Conservation (phyloP, 192 early-diverging fungal species). For the Backusella liffmaniae region DNA sequence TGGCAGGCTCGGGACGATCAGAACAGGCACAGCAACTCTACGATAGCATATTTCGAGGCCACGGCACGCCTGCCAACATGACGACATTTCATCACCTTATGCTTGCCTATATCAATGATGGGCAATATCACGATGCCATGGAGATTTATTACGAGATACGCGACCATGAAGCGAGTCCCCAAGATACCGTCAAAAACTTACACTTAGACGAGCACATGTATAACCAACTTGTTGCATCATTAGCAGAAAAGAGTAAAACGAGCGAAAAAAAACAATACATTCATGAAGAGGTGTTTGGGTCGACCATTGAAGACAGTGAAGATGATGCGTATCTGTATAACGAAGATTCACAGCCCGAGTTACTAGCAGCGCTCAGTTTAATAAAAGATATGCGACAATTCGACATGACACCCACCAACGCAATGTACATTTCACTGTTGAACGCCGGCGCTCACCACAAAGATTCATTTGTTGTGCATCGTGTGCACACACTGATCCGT, state of each 20-base stretch:
- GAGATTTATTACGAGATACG: conserved; percentile 25
- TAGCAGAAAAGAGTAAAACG: not conserved
- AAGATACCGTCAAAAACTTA: not conserved
- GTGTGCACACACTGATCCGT: conserved; percentile 32
- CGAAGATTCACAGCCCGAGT: not conserved
- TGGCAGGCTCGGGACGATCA: conserved; percentile 1
- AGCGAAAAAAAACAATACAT: conserved; percentile 6
- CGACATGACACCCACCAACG: not conserved
- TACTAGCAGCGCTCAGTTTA: conserved; percentile 13
- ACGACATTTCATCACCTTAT: conserved; percentile 11
- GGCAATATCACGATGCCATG: conserved; percentile 15
- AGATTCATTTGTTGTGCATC: conserved; percentile 14
- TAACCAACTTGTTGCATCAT: not conserved
- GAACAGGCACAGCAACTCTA: conserved; percentile 14
- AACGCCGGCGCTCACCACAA: not conserved
- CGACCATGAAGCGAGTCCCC: conserved; percentile 3
- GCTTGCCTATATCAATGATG: conserved; percentile 17
- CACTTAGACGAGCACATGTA: conserved; percentile 4
- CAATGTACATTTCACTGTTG: conserved; percentile 8
- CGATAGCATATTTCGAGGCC: conserved; percentile 3
- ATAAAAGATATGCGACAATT: conserved; percentile 29
- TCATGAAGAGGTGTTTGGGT: not conserved
- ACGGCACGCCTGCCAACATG: not conserved
- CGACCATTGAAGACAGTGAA: conserved; percentile 13
- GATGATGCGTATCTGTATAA: not conserved